Evolutionary conservation across 208 protist species (phyloP).

Genomic region (Trypanosoma congolense): DNA sequence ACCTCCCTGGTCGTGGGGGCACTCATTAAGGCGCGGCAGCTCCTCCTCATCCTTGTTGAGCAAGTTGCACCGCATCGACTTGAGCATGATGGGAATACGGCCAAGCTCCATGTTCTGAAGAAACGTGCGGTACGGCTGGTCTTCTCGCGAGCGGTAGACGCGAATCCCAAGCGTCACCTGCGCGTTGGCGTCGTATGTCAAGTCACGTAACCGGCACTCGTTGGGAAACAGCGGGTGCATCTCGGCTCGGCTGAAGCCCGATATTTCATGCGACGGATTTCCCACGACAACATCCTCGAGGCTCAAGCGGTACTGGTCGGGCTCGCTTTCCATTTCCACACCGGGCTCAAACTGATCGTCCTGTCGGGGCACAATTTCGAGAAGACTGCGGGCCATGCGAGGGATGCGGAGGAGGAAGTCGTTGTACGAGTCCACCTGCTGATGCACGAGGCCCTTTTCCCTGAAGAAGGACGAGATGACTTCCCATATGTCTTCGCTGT

Average conservation of each 20-base stretch:
- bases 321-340: slow-evolving; percentile 31
- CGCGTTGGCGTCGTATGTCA: slow-evolving; percentile 92
- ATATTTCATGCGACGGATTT: slow-evolving; percentile 67
- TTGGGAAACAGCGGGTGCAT: slow-evolving; percentile 86
- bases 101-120: slow-evolving; percentile 44
- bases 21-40: slow-evolving; percentile 86
- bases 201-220: slow-evolving; percentile 94
- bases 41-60: slow-evolving; percentile 50
- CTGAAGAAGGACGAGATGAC: slow-evolving; percentile 97
- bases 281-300: slow-evolving; percentile 80
- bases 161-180: slow-evolving; percentile 35
- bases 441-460: slow-evolving; percentile 96
- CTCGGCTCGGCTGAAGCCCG: slow-evolving; percentile 46
- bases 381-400: slow-evolving; percentile 70
- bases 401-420: slow-evolving; percentile 92
- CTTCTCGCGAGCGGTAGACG: slow-evolving; percentile 26
- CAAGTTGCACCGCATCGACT: slow-evolving; percentile 89
- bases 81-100: slow-evolving; percentile 95
- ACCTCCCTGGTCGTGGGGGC: slow-evolving; percentile 93
- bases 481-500: slow-evolving; percentile 94
- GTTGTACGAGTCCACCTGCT: slow-evolving; percentile 99
- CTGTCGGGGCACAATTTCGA: slow-evolving; percentile 59
- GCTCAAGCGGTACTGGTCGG: slow-evolving; percentile 65
- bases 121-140: slow-evolving; percentile 23
- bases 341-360: slow-evolving; percentile 81